phyloP scores from a whole-genome alignment of 371 early-diverging fungal species.

The Apophysomyces ossiformis region DNA sequence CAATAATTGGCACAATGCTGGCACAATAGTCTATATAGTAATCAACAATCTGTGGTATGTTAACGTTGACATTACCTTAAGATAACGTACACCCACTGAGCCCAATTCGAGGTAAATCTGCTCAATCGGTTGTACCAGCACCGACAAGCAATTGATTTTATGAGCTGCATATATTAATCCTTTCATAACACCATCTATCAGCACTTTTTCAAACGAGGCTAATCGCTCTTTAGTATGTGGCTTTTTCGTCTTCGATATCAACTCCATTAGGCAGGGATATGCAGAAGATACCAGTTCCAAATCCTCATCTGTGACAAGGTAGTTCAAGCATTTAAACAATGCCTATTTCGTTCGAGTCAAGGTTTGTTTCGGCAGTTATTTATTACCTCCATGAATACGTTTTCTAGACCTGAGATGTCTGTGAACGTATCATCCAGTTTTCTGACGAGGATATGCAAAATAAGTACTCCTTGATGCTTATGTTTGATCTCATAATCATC shows the following conservation, averaged over 20 bases:
- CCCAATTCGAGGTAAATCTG: conserved; percentile 30
- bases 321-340: conserved; percentile 40
- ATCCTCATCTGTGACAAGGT: conserved; percentile 38
- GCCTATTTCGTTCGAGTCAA: conserved; percentile 21
- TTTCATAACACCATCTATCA: conserved; percentile 38
- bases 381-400: conserved; percentile 43
- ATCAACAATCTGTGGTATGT: background rate
- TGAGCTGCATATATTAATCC: conserved; percentile 31
- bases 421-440: conserved; percentile 25
- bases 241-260: conserved; percentile 27
- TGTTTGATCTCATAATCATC: conserved; percentile 43
- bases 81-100: conserved; percentile 30
- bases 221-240: conserved; percentile 18
- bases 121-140: conserved; percentile 25
- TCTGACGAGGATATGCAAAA: conserved; percentile 30
- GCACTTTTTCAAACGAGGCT: conserved; percentile 30
- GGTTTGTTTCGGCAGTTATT: background rate
- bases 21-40: conserved; percentile 16
- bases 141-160: conserved; percentile 22
- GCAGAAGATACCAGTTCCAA: conserved; percentile 24
- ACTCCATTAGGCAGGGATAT: conserved; percentile 39
- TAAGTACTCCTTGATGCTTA: conserved; percentile 31
- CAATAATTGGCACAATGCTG: conserved; percentile 18
- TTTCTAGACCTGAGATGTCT: conserved; percentile 26
- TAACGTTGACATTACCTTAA: conserved; percentile 26